Conservation (phyloP, 257 asterid species). For the Solanum clarkiae region DNA sequence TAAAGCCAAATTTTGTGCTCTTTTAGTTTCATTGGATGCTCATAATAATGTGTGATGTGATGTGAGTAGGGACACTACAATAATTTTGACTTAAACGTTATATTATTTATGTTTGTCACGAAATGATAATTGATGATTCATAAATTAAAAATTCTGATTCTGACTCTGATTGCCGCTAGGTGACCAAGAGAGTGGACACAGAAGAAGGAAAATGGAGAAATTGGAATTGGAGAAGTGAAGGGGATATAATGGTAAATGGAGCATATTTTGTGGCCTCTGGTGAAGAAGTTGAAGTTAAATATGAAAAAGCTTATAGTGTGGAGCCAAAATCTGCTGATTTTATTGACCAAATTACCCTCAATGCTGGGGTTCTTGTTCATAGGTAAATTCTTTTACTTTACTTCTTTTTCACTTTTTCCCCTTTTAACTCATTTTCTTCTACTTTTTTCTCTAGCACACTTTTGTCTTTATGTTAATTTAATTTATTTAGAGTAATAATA, state of each 20-base stretch:
- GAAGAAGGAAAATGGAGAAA: constrained; percentile 27
- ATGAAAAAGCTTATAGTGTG: constrained; percentile 51
- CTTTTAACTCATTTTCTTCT: background rate
- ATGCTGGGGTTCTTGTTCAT: constrained; percentile 42
- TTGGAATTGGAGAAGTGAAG: constrained; percentile 65
- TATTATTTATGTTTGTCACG: too few species aligned
- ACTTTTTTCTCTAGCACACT: background rate
- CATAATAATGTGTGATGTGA: background rate
- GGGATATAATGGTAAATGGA: constrained; percentile 51
- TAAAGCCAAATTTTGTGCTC: background rate
- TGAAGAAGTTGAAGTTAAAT: constrained; percentile 35
- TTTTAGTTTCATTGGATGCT: background rate
- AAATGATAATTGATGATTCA: too few species aligned
- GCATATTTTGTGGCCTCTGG: constrained; percentile 55
- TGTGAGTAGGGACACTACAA: background rate
- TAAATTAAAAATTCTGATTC: background rate
- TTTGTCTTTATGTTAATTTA: background rate
- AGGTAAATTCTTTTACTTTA: constrained; percentile 9
- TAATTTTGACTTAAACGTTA: too few species aligned
- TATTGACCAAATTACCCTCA: constrained; percentile 35
- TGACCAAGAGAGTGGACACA: constrained; percentile 42
- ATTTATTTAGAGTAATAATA: background rate
- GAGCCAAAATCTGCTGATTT: constrained; percentile 47
- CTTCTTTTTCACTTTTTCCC: background rate
- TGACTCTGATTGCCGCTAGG: background rate